Base-by-base conservation (phyloP, 2,329 filamentous ascomycete genomes). In the Alternaria panax region DNA sequence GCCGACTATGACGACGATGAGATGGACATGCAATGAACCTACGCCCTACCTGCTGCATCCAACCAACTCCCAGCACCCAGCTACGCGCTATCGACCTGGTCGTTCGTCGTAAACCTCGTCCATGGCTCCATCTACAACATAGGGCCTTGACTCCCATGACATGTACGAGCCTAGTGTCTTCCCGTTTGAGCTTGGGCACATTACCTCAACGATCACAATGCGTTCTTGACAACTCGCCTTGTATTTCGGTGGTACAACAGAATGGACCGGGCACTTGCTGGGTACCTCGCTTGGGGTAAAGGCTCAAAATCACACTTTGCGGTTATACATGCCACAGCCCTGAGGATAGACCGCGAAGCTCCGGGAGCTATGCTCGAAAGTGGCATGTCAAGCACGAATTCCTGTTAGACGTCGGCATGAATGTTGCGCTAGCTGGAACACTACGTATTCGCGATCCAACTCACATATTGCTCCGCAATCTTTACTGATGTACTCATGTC, bases 1-100 rank as follows among this genome's bases (percentile, higher is more conserved):
- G 85, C 83, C 62, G 87, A 86, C 34, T 88, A 90, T 65, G 86
- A 88, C 60, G 87, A 90, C 50, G 73, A 77, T 42, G 74, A 77
- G 46, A 78, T 78, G 75, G 75, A 76, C 28, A 77, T 76, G 75
- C 70, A 74, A 63, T 75, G 63, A 72, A 36, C 12, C 20, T 20
- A 25, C 24, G 18, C 12, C 14, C 41, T 32, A 18, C n/a, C 25
- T 40, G 51, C 30, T 43, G 46, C 34, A 30, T 36, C 27, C 9
- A n/a, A 2, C 20, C 42, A 48, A 48, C 20, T 27, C 42, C 22
- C 8, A 43, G 20, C 5, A 32, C 22, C 20, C 45, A 34, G 45
- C 45, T 1, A 36, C 7, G 28, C 12, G 45, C 45, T 24, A n/a
- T 48, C 28, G 24, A 2, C 20, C 16, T 8, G 7, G 8, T 24